These are phyloP conservation scores for Pinus albicaulis DNA, from an alignment of 75 land plant genomes.

Conservation along the genomic window DNA sequence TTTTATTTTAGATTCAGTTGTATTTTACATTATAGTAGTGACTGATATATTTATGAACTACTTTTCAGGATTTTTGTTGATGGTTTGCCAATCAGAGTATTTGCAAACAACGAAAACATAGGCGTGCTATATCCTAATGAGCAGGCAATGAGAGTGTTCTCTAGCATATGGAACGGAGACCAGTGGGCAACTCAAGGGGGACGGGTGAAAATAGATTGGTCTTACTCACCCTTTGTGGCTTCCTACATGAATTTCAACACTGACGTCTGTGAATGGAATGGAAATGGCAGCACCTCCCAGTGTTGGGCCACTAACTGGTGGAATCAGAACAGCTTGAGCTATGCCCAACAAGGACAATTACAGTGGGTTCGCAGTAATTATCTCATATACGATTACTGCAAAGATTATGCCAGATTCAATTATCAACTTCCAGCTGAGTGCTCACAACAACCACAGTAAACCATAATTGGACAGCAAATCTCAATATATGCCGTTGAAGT, in stretches of 20 bases:
- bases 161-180: slow-evolving; percentile 32
- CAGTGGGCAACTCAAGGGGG: slow-evolving; percentile 27
- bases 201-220: slow-evolving; percentile 22
- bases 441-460: not conserved
- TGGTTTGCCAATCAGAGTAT: slow-evolving; percentile 22
- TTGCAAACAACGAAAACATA: slow-evolving; percentile 20
- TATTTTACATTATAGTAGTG: too few relatives aligned
- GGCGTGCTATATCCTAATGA: slow-evolving; percentile 21
- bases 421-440: slow-evolving; percentile 17
- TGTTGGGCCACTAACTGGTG: not conserved
- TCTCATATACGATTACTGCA: slow-evolving; percentile 45
- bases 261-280: too few relatives aligned
- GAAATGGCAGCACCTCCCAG: too few relatives aligned
- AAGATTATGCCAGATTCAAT: slow-evolving; percentile 21
- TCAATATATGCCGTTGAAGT: too few relatives aligned
- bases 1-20: too few relatives aligned
- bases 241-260: not conserved
- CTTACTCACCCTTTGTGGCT: slow-evolving; percentile 23
- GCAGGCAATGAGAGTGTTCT: slow-evolving; percentile 23
- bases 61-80: slow-evolving; percentile 24
- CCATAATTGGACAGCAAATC: too few relatives aligned
- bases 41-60: not conserved
- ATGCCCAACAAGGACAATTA: slow-evolving; percentile 14
- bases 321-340: slow-evolving; percentile 5
- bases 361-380: slow-evolving; percentile 30